phyloP scores from a whole-genome alignment of 176 grass and related monocot genomes.

The Triticum timopheevii region DNA sequence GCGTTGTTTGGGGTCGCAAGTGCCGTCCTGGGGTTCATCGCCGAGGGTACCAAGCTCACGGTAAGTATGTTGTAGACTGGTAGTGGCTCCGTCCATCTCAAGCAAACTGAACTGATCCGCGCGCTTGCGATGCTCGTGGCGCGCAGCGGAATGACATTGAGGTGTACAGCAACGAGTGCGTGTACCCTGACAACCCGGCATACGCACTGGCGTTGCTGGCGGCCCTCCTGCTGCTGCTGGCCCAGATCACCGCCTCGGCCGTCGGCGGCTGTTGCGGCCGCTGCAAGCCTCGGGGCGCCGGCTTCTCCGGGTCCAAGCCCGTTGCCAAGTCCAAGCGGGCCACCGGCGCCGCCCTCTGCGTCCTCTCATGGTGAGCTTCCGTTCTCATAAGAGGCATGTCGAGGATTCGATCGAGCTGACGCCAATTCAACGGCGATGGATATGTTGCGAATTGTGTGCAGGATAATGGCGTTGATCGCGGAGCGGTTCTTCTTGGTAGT shows the following conservation, averaged over 20 bases:
- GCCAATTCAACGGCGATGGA: background rate
- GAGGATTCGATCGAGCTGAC: background rate
- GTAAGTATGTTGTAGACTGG: background rate
- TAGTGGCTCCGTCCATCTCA: too few species aligned
- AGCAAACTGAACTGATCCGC: background rate
- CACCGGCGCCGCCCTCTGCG: background rate
- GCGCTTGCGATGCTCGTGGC: background rate
- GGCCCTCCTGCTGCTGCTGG: conserved; percentile 19
- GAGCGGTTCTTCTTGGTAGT: background rate
- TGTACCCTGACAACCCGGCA: conserved; percentile 7
- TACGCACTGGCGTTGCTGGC: background rate
- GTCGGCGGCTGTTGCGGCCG: conserved; percentile 34
- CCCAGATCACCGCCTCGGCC: conserved; percentile 16
- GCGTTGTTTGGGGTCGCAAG: conserved; percentile 18
- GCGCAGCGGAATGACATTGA: conserved; percentile 12
- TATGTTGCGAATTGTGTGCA: background rate
- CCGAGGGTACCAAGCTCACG: conserved; percentile 9
- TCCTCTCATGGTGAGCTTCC: background rate
- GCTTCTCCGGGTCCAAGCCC: background rate
- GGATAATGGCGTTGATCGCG: conserved; percentile 2
- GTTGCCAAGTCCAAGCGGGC: background rate
- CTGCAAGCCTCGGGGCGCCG: conserved; percentile 25
- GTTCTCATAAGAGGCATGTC: too few species aligned
- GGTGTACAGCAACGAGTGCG: background rate
- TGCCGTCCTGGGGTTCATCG: conserved; percentile 37